A percentile compares a stretch with the other conserved stretches of the same genome.
Evolutionary conservation across 192 early-diverging fungal species (phyloP).

Genomic region (Podochytrium sp.): DNA sequence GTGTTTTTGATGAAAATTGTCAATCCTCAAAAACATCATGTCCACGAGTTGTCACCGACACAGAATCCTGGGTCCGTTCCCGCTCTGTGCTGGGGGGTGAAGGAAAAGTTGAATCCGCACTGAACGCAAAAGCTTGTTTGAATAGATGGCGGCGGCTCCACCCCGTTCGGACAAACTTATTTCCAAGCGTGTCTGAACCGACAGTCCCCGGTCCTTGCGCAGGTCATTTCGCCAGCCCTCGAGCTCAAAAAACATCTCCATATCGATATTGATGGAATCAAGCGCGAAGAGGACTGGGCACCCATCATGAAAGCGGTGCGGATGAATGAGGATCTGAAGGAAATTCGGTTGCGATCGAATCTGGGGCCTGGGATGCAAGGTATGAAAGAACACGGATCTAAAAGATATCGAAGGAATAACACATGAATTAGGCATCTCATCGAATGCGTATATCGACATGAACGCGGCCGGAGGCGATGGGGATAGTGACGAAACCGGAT

Average conservation of each 20-base stretch:
- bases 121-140: background rate
- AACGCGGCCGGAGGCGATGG: background rate
- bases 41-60: conserved; percentile 22
- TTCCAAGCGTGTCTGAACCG: conserved; percentile 28
- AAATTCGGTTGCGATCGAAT: conserved; percentile 19
- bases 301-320: conserved; percentile 35
- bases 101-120: background rate
- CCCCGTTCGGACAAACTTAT: conserved; percentile 26
- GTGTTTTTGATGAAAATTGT: background rate
- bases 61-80: conserved; percentile 12
- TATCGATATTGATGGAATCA: conserved; percentile 39
- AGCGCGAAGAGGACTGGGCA: conserved; percentile 42
- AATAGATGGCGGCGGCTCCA: conserved; percentile 29
- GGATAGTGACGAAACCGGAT: background rate
- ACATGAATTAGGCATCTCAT: background rate
- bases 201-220: conserved; percentile 24
- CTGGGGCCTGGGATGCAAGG: conserved; percentile 32
- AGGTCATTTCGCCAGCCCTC: conserved; percentile 25
- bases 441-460: background rate
- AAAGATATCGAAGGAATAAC: background rate
- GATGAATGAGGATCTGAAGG: conserved; percentile 28
- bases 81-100: background rate
- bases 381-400: background rate
- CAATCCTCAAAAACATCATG: background rate
- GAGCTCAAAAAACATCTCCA: conserved; percentile 16